Percentiles rank a stretch among this genome's conserved stretches.
phyloP scores from a whole-genome alignment of 805 yeast species.

The Ogataea degrootiae region DNA sequence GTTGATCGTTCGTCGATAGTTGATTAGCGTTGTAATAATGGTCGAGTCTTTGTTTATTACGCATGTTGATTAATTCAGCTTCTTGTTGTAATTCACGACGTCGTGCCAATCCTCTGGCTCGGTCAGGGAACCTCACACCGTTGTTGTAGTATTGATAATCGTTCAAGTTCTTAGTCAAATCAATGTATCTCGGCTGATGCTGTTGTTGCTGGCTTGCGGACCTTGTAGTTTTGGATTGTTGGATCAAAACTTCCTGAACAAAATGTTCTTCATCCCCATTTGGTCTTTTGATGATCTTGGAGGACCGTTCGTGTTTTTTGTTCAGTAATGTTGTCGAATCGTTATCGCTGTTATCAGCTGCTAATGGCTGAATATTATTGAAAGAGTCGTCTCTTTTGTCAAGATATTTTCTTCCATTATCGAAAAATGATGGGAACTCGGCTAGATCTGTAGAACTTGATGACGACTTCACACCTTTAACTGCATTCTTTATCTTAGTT shows the following conservation, averaged over 20 bases:
- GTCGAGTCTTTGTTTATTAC: background rate
- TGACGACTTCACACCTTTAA: too few species aligned
- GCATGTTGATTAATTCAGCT: background rate
- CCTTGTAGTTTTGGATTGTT: slow-evolving; percentile 2
- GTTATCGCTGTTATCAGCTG: too few species aligned
- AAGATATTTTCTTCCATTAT: too few species aligned
- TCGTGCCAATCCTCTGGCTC: slow-evolving; percentile 10
- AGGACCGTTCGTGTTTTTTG: slow-evolving; percentile 8
- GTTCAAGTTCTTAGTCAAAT: slow-evolving; percentile 1
- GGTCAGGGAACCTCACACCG: slow-evolving; percentile 15
- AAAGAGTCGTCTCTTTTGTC: too few species aligned
- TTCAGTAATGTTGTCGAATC: background rate
- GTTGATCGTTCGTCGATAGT: too few species aligned
- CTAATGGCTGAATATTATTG: too few species aligned
- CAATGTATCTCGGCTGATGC: background rate
- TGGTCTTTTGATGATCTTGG: slow-evolving; percentile 3
- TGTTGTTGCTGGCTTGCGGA: background rate
- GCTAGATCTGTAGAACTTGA: too few species aligned
- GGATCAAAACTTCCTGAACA: slow-evolving; percentile 11
- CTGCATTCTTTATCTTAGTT: too few species aligned
- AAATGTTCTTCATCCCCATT: slow-evolving; percentile 16
- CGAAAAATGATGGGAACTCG: too few species aligned
- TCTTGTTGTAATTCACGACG: slow-evolving; percentile 1
- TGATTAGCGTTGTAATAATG: background rate
- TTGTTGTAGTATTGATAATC: slow-evolving; percentile 19